A percentile compares a stretch with the other conserved stretches of the same genome.
These are phyloP conservation scores for Grosmannia penicillata DNA, from an alignment of 2,329 filamentous ascomycete species.

Conservation along the genomic window DNA sequence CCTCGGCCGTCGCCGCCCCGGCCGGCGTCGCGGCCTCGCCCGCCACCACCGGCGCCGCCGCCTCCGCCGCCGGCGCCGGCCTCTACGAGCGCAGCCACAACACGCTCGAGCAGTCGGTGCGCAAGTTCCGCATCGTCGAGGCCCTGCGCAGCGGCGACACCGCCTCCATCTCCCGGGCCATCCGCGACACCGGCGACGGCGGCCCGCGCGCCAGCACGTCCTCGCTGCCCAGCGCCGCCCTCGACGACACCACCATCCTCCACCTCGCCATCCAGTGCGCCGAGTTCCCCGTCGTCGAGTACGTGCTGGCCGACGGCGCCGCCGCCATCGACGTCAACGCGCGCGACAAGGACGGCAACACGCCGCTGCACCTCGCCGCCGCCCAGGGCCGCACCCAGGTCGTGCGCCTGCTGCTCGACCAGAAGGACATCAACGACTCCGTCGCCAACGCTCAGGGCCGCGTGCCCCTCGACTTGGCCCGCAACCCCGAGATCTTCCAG, in stretches of 20 bases:
- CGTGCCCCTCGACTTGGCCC: conserved; percentile 73
- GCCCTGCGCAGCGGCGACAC: conserved; percentile 83
- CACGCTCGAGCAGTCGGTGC: conserved; percentile 81
- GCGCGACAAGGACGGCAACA: conserved; percentile 87
- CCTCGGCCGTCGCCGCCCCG: neutral
- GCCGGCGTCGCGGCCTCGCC: neutral
- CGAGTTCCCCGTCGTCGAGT: conserved; percentile 83
- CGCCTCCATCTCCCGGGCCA: conserved; percentile 72
- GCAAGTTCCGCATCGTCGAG: conserved; percentile 89
- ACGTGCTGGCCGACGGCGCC: conserved; percentile 66
- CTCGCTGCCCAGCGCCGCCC: conserved; percentile 26
- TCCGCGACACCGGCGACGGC: conserved; percentile 46
- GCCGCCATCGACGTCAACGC: conserved; percentile 68
- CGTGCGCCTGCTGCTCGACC: conserved; percentile 71
- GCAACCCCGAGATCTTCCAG: conserved; percentile 91
- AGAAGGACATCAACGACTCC: conserved; percentile 75
- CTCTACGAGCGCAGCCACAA: conserved; percentile 12
- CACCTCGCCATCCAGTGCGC: conserved; percentile 94
- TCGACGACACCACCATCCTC: conserved; percentile 79
- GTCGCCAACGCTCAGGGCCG: conserved; percentile 74
- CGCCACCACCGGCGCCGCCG: neutral
- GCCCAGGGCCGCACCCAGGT: conserved; percentile 65
- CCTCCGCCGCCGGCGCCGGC: neutral
- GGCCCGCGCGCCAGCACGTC: conserved; percentile 40
- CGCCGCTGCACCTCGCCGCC: conserved; percentile 77